Conservation (phyloP, 2,329 filamentous ascomycete species). For the Microdochium trichocladiopsis region DNA sequence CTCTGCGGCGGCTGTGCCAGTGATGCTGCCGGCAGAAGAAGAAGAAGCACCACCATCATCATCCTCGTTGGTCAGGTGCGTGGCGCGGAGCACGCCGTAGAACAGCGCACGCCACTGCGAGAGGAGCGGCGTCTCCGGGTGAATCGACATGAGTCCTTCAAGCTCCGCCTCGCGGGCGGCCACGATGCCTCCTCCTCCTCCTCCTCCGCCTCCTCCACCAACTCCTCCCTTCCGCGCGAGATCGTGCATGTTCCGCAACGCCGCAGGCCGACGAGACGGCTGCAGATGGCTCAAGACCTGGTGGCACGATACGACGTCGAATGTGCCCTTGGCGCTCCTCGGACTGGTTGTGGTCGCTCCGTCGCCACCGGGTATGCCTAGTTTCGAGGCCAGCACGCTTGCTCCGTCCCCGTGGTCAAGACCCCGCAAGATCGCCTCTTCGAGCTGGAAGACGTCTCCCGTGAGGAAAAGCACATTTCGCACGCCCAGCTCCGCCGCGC, state of each 20-base stretch:
- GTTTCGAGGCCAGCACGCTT: too few relatives aligned
- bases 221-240: not conserved
- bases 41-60: too few relatives aligned
- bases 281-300: not conserved
- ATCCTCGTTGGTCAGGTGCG: not conserved
- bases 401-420: not conserved
- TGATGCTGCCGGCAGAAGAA: too few relatives aligned
- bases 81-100: not conserved
- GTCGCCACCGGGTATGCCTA: not conserved
- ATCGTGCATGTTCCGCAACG: not conserved
- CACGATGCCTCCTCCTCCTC: not conserved
- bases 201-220: too few relatives aligned
- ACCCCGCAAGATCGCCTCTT: not conserved
- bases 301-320: not conserved
- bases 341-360: not conserved
- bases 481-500: not conserved
- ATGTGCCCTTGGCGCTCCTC: not conserved
- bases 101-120: not conserved
- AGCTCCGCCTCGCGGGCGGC: not conserved
- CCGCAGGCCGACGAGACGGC: not conserved
- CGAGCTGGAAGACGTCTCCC: not conserved
- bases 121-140: not conserved
- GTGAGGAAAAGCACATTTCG: not conserved
- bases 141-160: not conserved
- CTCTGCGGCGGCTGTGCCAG: too few relatives aligned